Base-by-base conservation (phyloP, 169 alveolate species). In the Plasmodium fragile region DNA sequence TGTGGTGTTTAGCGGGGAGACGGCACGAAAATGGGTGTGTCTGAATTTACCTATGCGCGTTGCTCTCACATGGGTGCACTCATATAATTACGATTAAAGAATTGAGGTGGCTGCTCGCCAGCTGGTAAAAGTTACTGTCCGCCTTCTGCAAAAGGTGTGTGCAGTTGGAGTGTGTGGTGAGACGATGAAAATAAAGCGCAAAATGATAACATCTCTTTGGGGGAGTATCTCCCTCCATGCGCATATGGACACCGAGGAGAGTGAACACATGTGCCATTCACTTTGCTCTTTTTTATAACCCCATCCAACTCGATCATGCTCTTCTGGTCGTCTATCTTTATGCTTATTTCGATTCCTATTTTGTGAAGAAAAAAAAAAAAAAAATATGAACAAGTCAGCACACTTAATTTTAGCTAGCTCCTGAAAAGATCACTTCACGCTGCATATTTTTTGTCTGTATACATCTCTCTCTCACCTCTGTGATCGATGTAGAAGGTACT, bases 331-430 rank as follows among this genome's bases (percentile, higher is more conserved):
- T 52, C 84, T 28, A 84, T 84, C 65, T 75, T 72, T 39, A 84
- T 49, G 59, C 75, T 36, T 72, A 84, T 84, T 84, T 84, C 92
- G 45, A 84, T 72, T 22, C 92, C 92, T 84, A 45, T 32, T 30
- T 28, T 30, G 18, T 0, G 16, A n/a, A 34, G 36, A 72, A 73
- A 72, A 83, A 84, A 83, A 71, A 41, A 77, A 36, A 77, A 32
- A 25, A 75, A 32, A 77, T 36, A 59, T 59, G 75, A 59, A 59
- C 75, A 59, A 59, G 75, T 59, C 75, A 59, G 75, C 28, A 59
- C n/a, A 59, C 16, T 18, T 22, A 18, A 59, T 59, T 59, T 59
- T 59, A n/a, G 75, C 75, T 59, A 59, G 36, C 75, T 59, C 75
- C 34, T 2, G 34, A 59, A 59, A 59, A 81, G 25, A 34, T 81